These are phyloP conservation scores for Tremella fuciformis DNA, from an alignment of 768 basidiomycete species.

Conservation along the genomic window DNA sequence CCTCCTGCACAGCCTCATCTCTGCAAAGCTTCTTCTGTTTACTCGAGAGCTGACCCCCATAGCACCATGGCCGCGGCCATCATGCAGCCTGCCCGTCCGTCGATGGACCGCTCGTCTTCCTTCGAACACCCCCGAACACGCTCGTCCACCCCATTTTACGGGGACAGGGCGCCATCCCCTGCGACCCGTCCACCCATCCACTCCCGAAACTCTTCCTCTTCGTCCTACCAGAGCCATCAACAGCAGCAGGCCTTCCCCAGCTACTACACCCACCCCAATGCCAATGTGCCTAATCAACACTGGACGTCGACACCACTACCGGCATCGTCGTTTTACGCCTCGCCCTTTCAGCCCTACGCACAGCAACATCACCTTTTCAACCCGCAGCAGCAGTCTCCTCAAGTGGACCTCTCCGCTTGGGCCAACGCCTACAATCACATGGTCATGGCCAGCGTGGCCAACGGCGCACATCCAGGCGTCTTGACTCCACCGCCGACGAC, in stretches of 20 bases:
- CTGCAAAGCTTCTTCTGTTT: no score
- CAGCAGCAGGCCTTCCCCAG: not conserved
- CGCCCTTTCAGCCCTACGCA: conserved; percentile 26
- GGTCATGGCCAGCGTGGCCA: conserved; percentile 33
- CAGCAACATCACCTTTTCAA: conserved; percentile 29
- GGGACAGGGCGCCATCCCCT: conserved; percentile 25
- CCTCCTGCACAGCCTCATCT: no score
- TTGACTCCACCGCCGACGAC: conserved; percentile 19
- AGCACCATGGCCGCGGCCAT: conserved; percentile 19
- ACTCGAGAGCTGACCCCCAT: not conserved
- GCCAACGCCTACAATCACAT: conserved; percentile 45
- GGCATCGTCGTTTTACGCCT: conserved; percentile 34
- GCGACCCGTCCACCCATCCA: conserved; percentile 11
- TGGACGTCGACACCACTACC: conserved; percentile 36
- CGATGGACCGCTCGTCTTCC: conserved; percentile 41
- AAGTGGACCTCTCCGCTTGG: conserved; percentile 46
- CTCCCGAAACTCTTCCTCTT: conserved; percentile 9
- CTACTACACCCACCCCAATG: not conserved
- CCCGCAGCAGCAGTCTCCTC: conserved; percentile 34
- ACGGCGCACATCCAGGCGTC: conserved; percentile 22
- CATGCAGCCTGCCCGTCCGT: conserved; percentile 37
- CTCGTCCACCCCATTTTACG: conserved; percentile 31
- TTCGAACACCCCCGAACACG: conserved; percentile 37
- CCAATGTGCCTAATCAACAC: conserved; percentile 12
- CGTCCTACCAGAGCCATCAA: not conserved